These are phyloP conservation scores for Komagataella pseudopastoris DNA, from an alignment of 805 yeast genomes.

Conservation along the genomic window DNA sequence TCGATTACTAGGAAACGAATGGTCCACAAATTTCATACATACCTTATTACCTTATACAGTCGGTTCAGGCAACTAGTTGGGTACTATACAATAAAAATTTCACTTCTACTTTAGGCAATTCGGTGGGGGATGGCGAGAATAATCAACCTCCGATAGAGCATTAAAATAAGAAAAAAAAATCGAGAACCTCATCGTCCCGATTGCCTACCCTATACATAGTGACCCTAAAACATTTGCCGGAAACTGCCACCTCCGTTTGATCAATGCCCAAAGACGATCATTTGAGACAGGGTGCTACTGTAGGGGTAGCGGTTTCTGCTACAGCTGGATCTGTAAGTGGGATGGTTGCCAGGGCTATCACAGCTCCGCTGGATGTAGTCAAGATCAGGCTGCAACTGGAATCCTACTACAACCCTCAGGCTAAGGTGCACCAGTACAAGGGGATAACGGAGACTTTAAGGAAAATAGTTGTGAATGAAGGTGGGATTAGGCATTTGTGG, in stretches of 20 bases:
- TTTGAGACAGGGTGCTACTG: conserved; percentile 28
- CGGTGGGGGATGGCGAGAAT: neutral
- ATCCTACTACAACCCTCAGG: conserved; percentile 8
- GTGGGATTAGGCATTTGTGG: conserved; percentile 72
- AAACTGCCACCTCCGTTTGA: neutral
- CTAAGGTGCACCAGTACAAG: conserved; percentile 13
- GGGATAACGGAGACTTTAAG: conserved; percentile 24
- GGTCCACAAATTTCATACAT: too few relatives aligned
- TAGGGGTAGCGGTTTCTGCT: conserved; percentile 37
- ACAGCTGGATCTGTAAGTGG: conserved; percentile 69
- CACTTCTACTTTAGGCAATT: neutral
- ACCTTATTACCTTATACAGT: neutral
- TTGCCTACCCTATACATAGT: neutral
- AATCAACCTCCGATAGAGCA: neutral
- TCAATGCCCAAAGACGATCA: conserved; percentile 1
- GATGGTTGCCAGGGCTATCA: conserved; percentile 30
- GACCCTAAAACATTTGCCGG: neutral
- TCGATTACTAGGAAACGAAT: too few relatives aligned
- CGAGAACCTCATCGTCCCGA: neutral
- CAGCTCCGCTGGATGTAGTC: conserved; percentile 69
- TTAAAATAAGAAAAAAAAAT: neutral
- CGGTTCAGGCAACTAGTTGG: neutral
- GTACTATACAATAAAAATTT: neutral
- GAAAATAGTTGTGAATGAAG: conserved; percentile 41
- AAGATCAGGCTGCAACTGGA: conserved; percentile 67